Conservation (phyloP, 2,329 filamentous ascomycete genomes). For the Ramularia collo-cygni region DNA sequence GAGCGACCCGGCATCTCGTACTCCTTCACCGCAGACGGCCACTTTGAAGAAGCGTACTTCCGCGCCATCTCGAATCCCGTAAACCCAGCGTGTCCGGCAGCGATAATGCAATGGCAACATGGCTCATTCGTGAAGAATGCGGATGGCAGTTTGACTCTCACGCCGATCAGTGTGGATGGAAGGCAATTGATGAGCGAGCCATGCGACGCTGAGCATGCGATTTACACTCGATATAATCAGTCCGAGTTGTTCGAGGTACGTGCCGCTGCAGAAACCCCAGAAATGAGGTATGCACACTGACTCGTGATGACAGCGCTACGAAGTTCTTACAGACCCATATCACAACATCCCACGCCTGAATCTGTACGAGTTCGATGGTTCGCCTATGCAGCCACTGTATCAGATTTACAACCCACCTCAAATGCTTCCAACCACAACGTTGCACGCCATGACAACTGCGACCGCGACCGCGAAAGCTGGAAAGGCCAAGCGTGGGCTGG, state of each 20-base stretch:
- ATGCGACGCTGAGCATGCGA: conserved; percentile 48
- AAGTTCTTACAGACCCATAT: conserved; percentile 51
- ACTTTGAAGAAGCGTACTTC: conserved; percentile 64
- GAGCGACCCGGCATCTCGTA: conserved; percentile 63
- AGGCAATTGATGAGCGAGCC: conserved; percentile 60
- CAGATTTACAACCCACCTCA: conserved; percentile 55
- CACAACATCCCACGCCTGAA: conserved; percentile 57
- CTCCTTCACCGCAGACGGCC: conserved; percentile 62
- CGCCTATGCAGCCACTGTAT: conserved; percentile 62
- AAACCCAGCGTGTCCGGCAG: conserved; percentile 54
- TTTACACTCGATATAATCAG: conserved; percentile 62
- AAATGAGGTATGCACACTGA: background rate
- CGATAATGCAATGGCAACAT: conserved; percentile 68
- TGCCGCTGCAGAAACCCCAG: too few species aligned
- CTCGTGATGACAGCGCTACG: conserved; percentile 34
- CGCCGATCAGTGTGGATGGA: conserved; percentile 59
- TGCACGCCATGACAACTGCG: conserved; percentile 48
- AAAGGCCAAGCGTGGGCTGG: conserved; percentile 24
- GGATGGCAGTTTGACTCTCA: conserved; percentile 54
- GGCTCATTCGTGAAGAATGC: conserved; percentile 52
- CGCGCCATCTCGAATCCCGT: conserved; percentile 57
- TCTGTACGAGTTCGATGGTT: conserved; percentile 56
- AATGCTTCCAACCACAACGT: conserved; percentile 62
- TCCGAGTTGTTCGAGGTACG: conserved; percentile 55
- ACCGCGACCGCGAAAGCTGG: conserved; percentile 30